Base-by-base conservation (phyloP, 768 basidiomycete genomes). In the Trametes villosa region DNA sequence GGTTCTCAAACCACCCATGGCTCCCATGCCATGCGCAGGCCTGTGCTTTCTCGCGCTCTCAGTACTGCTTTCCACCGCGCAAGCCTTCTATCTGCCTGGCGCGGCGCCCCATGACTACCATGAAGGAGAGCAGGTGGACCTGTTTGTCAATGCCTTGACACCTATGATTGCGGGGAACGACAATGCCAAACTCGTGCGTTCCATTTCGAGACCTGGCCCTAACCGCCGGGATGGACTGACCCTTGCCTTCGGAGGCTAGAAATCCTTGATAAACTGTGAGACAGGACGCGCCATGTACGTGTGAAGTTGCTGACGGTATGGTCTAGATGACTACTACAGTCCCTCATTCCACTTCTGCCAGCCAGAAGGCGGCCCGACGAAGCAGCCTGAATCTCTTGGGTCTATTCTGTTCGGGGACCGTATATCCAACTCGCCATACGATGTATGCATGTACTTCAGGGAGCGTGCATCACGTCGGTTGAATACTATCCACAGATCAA, bases 351-450 rank as follows among this genome's bases (percentile, higher is more conserved):
- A 86, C 62, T 97, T 98, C 74, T 98, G 96, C 70, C 70, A 84
- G 59, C 96, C 96, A 26, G 75, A 81, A 41, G 88, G 78, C 20
- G 95, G 93, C 11, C 81, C 86, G 22, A 74, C 84, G 70, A 84
- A 84, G 66, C 87, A 88, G 70, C 89, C 93, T 3, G 95, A 96
- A 73, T 89, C 87, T 1, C 77, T 98, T 27, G 96, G 96, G 7
- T 92, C 92, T 18, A 95, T 98, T 67, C 78, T 98, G n/a, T 97
- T 97, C 66, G 96, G 96, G 17, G 96, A 98, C 78, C 83, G 96
- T 64, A 94, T 98, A 67, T 92, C 94, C 74, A 87, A 89, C 69
- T 93, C 93, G 3, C 91, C 89, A 2, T 98, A 94, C 70, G 84
- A 95, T 65, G 91, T 94, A 62, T 55, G 88, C 77, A 44, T 22